Base-by-base conservation (phyloP, 441 rosid genomes). In the Daphne laureola region DNA sequence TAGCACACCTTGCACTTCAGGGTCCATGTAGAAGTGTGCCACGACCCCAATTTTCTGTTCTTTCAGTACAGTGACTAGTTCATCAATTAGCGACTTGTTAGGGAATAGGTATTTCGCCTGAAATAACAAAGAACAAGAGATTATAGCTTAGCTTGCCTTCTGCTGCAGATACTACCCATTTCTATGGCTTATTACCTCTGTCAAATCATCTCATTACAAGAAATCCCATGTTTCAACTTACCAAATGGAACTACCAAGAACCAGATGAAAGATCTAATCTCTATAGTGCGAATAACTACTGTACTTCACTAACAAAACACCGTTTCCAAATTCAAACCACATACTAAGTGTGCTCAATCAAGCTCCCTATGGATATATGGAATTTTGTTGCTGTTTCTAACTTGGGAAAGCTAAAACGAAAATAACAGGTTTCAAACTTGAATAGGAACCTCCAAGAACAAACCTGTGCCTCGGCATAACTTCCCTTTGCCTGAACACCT, bases 21-120 rank as follows among this genome's bases (percentile, higher is more conserved):
- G 98, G 68, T 90, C 98, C 97, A 89, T 87, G 65, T 90, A 93
- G 61, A 90, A 93, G 59, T 90, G 98, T 50, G 97, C 96, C 42
- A 77, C 88, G 13, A 93, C 85, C 49, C 97, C 97, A 54, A 90
- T 90, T 73, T 87, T 73, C 87, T 90, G 87, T 73, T 87, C 96
- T 68, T 79, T 83, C 1, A 93, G 67, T 59, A 73, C 80, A 21
- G 51, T 58, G 43, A 83, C 96, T 54, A 93, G 90, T 62, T 87
- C 79, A 53, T 67, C 48, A 56, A 93, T 90, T 66, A 71, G 76
- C 35, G 62, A 61, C 76, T 87, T 82, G 43, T 85, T 79, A 0
- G 98, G 98, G 54, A 72, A 81, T 75, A 93, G 69, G 69, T 77
- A 87, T 57, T 78, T 83, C 8, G 87, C 95, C 98, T 92, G 67